Evolutionary conservation across 805 yeast genomes (phyloP).

Genomic region (Deakozyma indianensis): DNA sequence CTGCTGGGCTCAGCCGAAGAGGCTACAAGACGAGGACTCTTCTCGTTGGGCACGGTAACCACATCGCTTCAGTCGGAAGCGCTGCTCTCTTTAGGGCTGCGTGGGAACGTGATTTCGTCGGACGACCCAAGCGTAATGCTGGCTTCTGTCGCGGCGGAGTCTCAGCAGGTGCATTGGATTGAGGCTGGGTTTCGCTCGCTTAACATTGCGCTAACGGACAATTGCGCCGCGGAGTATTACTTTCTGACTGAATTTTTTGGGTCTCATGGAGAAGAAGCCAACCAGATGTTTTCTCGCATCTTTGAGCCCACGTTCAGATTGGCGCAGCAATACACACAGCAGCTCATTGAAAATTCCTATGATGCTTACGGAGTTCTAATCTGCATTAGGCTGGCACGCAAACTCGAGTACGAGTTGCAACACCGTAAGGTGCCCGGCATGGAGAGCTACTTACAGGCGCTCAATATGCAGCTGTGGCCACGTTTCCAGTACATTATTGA

Average conservation of each 20-base stretch:
- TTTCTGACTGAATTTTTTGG: slow-evolving; percentile 62
- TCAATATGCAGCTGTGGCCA: slow-evolving; percentile 71
- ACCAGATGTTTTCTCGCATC: slow-evolving; percentile 27
- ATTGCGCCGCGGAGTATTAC: slow-evolving; percentile 60
- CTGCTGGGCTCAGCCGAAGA: slow-evolving; percentile 35
- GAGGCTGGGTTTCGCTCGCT: slow-evolving; percentile 65
- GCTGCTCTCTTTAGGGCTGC: slow-evolving; percentile 28
- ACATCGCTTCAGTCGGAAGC: slow-evolving; percentile 1
- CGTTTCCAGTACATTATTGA: slow-evolving; percentile 66
- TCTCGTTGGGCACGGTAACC: slow-evolving; percentile 2
- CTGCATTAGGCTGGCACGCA: slow-evolving; percentile 57
- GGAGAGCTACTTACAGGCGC: slow-evolving; percentile 54
- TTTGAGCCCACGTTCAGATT: slow-evolving; percentile 39
- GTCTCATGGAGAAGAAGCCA: slow-evolving; percentile 20
- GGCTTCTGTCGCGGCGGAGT: slow-evolving; percentile 74
- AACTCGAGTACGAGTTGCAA: slow-evolving; percentile 49
- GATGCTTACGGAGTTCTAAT: slow-evolving; percentile 73
- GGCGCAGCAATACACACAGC: slow-evolving; percentile 35
- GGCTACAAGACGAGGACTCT: slow-evolving; percentile 15
- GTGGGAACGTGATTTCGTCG: slow-evolving; percentile 42
- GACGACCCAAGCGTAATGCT: slow-evolving; percentile 54
- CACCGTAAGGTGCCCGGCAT: slow-evolving; percentile 55
- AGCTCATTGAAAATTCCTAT: slow-evolving; percentile 24
- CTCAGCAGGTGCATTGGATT: slow-evolving; percentile 48
- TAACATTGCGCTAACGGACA: slow-evolving; percentile 60